A percentile compares a stretch with the other conserved stretches of the same genome.
These are phyloP conservation scores for Triticum urartu DNA, from an alignment of 176 grass and related monocot species.

Conservation along the genomic window DNA sequence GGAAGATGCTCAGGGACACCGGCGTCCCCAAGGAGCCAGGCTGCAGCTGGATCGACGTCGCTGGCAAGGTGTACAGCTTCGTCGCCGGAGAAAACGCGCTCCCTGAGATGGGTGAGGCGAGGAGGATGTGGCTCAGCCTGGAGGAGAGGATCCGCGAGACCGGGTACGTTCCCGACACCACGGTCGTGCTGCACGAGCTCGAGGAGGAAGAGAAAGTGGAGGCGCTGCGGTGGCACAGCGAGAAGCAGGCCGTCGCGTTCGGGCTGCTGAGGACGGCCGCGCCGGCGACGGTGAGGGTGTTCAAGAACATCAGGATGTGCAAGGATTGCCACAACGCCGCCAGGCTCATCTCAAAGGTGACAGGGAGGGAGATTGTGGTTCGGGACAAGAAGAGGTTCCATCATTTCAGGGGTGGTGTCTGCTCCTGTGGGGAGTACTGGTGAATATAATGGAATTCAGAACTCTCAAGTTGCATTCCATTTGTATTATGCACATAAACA, in stretches of 20 bases:
- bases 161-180: slow-evolving; percentile 47
- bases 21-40: slow-evolving; percentile 63
- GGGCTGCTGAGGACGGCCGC: slow-evolving; percentile 37
- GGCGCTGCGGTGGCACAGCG: slow-evolving; percentile 49
- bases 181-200: slow-evolving; percentile 48
- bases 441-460: background rate
- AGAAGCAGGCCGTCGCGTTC: slow-evolving; percentile 60
- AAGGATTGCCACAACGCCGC: slow-evolving; percentile 37
- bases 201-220: slow-evolving; percentile 52
- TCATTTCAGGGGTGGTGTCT: slow-evolving; percentile 51
- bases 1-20: slow-evolving; percentile 43
- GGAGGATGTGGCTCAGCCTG: slow-evolving; percentile 38
- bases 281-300: slow-evolving; percentile 46
- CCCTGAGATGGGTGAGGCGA: slow-evolving; percentile 40
- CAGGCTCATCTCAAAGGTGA: slow-evolving; percentile 41
- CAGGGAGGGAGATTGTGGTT: slow-evolving; percentile 12
- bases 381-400: slow-evolving; percentile 40
- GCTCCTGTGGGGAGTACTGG: slow-evolving; percentile 61
- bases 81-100: slow-evolving; percentile 46
- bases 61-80: slow-evolving; percentile 52
- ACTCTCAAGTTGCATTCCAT: background rate
- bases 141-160: slow-evolving; percentile 42
- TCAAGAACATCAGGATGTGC: slow-evolving; percentile 76
- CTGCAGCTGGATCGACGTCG: slow-evolving; percentile 63
- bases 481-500: background rate